Percentiles rank a stretch among this genome's conserved stretches.
Conservation (phyloP, 768 basidiomycete genomes). For the Gautieria morchelliformis region DNA sequence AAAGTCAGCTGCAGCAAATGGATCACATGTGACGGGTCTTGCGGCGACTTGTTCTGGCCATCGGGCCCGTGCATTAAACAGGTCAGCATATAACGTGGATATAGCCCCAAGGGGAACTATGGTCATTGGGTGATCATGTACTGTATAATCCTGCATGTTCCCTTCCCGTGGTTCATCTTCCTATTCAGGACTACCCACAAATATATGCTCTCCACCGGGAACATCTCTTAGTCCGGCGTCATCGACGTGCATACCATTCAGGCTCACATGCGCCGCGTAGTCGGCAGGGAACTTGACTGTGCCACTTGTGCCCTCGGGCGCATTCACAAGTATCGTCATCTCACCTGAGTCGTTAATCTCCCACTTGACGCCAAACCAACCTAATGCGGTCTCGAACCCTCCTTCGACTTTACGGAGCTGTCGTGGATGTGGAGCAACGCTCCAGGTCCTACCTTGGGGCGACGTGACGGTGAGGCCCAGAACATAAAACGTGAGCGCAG, state of each 20-base stretch:
- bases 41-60: too few relatives aligned
- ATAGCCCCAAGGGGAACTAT: too few relatives aligned
- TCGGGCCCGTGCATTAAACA: too few relatives aligned
- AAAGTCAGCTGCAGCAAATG: too few relatives aligned
- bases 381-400: constrained; percentile 43
- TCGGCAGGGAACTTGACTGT: constrained; percentile 19
- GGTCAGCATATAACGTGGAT: too few relatives aligned
- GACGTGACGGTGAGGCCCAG: constrained; percentile 42
- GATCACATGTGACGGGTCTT: too few relatives aligned
- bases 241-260: background rate
- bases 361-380: constrained; percentile 44
- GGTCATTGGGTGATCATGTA: too few relatives aligned
- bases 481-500: constrained; percentile 47
- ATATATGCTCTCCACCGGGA: too few relatives aligned
- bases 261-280: background rate
- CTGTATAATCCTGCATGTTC: too few relatives aligned
- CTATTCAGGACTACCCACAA: too few relatives aligned
- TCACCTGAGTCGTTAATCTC: constrained; percentile 12
- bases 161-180: too few relatives aligned
- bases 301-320: constrained; percentile 25
- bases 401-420: constrained; percentile 35
- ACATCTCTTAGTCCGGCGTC: too few relatives aligned
- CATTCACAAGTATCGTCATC: constrained; percentile 18
- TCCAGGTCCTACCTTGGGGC: constrained; percentile 39
- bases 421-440: constrained; percentile 33